These are phyloP conservation scores for Tuber borchii DNA, from an alignment of 495 filamentous ascomycete genomes.

Conservation along the genomic window DNA sequence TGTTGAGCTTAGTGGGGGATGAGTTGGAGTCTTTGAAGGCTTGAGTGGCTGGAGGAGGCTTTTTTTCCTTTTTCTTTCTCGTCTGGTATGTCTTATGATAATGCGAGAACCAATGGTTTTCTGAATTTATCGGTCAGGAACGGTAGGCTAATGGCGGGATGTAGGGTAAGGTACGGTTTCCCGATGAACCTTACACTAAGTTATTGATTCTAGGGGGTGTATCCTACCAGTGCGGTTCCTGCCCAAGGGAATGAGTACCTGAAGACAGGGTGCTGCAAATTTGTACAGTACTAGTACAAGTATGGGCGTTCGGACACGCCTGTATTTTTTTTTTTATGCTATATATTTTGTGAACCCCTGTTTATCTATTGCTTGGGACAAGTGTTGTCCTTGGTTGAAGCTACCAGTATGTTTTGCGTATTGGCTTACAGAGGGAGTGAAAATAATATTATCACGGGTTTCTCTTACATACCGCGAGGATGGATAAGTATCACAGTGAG, in stretches of 20 bases:
- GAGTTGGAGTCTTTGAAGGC: background rate
- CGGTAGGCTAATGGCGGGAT: background rate
- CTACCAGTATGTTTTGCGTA: background rate
- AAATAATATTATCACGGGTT: background rate
- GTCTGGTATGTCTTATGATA: background rate
- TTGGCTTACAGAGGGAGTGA: background rate
- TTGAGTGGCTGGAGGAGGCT: background rate
- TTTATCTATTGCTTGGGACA: no score
- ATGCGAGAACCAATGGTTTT: background rate
- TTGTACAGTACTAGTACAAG: no score
- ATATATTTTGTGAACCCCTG: no score
- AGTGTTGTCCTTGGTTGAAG: background rate
- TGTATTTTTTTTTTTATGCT: no score
- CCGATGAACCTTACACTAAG: background rate
- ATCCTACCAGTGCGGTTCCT: background rate
- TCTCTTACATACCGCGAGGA: background rate
- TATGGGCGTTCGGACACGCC: no score
- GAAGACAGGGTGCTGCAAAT: no score
- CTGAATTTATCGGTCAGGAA: background rate
- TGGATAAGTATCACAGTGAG: background rate
- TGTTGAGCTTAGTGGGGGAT: background rate
- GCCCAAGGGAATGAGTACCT: no score
- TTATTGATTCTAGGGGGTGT: background rate
- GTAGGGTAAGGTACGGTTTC: background rate
- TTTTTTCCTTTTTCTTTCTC: background rate